Evolutionary conservation across 305 asterid species (phyloP), one percentile per base, ranked within the genome.

Genomic region (Caryopteris hybrid): DNA sequence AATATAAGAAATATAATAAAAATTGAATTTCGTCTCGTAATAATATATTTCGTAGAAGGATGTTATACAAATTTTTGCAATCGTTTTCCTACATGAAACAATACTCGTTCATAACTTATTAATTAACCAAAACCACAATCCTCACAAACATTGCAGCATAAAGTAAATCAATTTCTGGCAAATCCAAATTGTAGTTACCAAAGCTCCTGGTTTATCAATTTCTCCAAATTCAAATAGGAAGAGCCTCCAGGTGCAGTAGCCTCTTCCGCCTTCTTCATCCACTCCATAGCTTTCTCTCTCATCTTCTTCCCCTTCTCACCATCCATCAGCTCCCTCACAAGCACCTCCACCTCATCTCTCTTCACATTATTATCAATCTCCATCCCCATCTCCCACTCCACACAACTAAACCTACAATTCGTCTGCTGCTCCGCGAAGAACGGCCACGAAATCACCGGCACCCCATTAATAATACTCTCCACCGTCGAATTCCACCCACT

Each of bases 401-500:
- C 75, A 8, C 84, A 70, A 9, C 71, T 10, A 13, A 66, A 86
- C 58, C 91, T 72, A 38, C 91, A 87, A 12, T 85, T 87, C 0
- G 86, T 83, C 68, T 79, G 91, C 53, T 87, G 91, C 51, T 85
- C 95, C 0, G 83, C 89, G 9, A 87, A 87, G 18, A 83, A 81
- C 0, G 94, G 90, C 88, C 86, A 84, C 22, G 86, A 84, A 5
- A 84, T 74, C 75, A 87, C 27, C 0, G 81, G 81, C 45, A 78
- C 76, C 5, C 86, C 83, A 9, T 66, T 20, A 0, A 6, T 45
- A 5, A 81, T 39, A 13, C 77, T 81, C 9, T 78, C 83, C 0
- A 81, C 1, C 0, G 75, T 78, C 8, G 86, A 81, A 29, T 78
- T 81, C 83, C 83, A 81, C 3, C 86, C 83, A 31, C 70, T 16